Conservation (phyloP, 768 basidiomycete genomes). For the Tephrocybe sp. region DNA sequence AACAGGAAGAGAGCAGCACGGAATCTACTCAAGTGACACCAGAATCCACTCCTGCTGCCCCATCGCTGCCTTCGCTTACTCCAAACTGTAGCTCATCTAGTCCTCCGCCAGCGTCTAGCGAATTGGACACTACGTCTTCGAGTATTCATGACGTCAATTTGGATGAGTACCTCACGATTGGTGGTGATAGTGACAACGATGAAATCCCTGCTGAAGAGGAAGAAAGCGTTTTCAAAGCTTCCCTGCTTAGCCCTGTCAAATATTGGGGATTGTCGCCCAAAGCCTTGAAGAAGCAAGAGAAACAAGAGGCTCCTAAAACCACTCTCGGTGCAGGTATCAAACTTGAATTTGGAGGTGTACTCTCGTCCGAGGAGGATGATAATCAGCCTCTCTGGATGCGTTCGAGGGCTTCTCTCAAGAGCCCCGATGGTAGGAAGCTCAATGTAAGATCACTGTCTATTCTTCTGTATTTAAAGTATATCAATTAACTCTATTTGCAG, state of each 20-base stretch:
- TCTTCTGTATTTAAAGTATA: conserved; percentile 2
- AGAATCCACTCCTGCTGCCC: conserved; percentile 32
- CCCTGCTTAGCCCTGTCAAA: conserved; percentile 39
- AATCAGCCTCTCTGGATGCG: conserved; percentile 23
- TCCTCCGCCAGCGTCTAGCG: conserved; percentile 46
- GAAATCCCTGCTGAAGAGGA: conserved; percentile 26
- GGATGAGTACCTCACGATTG: conserved; percentile 17
- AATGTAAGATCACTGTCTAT: conserved; percentile 21
- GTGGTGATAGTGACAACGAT: conserved; percentile 23
- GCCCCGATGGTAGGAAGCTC: conserved; percentile 20
- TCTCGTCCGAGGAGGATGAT: conserved; percentile 30
- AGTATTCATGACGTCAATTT: conserved; percentile 8
- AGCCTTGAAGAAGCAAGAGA: conserved; percentile 16
- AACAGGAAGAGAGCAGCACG: conserved; percentile 1
- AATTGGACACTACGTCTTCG: conserved; percentile 30
- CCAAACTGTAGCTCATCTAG: conserved; percentile 66
- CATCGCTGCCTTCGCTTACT: conserved; percentile 57
- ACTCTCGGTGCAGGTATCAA: conserved; percentile 39
- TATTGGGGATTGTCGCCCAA: conserved; percentile 40
- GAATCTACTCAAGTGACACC: conserved; percentile 10
- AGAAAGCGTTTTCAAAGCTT: conserved; percentile 31
- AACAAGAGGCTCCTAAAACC: conserved; percentile 22
- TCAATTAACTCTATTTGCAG: conserved; percentile 23
- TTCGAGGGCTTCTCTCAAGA: conserved; percentile 24
- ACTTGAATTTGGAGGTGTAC: conserved; percentile 25